A percentile compares a stretch with the other conserved stretches of the same genome.
These are phyloP conservation scores for Colletotrichum graminicola DNA, from an alignment of 2,329 filamentous ascomycete species.

Conservation along the genomic window DNA sequence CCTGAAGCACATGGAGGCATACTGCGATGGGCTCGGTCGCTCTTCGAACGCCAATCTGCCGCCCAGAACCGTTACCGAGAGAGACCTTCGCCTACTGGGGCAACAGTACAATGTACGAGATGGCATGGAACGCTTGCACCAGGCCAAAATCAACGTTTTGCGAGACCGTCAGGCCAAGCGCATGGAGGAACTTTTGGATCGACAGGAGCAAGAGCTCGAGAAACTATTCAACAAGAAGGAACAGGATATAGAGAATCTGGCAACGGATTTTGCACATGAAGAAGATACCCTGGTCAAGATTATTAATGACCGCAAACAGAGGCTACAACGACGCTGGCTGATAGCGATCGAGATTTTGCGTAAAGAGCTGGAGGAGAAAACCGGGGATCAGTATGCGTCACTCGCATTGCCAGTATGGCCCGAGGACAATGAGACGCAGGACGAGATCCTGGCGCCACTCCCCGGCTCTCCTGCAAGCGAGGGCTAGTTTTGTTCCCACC, in stretches of 20 bases:
- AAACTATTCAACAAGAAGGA: slow-evolving; percentile 59
- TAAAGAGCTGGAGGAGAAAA: slow-evolving; percentile 62
- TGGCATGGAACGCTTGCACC: slow-evolving; percentile 69
- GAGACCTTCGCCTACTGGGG: slow-evolving; percentile 68
- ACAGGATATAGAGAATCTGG: slow-evolving; percentile 63
- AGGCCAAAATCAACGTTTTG: slow-evolving; percentile 73
- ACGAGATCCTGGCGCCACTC: slow-evolving; percentile 33
- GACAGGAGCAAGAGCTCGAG: slow-evolving; percentile 66
- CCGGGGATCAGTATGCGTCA: slow-evolving; percentile 57
- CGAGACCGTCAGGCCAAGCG: slow-evolving; percentile 73
- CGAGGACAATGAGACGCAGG: slow-evolving; percentile 46
- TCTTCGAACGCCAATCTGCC: slow-evolving; percentile 57
- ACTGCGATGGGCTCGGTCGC: slow-evolving; percentile 67
- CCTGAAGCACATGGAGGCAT: slow-evolving; percentile 75
- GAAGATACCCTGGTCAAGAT: slow-evolving; percentile 60
- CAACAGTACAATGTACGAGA: slow-evolving; percentile 73
- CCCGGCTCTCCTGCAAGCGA: slow-evolving; percentile 31
- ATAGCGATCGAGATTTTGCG: slow-evolving; percentile 66
- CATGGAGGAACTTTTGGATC: slow-evolving; percentile 69
- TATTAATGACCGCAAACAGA: slow-evolving; percentile 60
- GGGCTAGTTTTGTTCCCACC: slow-evolving; percentile 19
- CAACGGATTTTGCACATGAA: slow-evolving; percentile 61
- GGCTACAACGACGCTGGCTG: slow-evolving; percentile 64
- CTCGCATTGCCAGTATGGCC: slow-evolving; percentile 58
- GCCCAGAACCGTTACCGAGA: slow-evolving; percentile 67